These are phyloP conservation scores for Penicillium bovifimosum DNA, from an alignment of 495 filamentous ascomycete species.

Conservation along the genomic window DNA sequence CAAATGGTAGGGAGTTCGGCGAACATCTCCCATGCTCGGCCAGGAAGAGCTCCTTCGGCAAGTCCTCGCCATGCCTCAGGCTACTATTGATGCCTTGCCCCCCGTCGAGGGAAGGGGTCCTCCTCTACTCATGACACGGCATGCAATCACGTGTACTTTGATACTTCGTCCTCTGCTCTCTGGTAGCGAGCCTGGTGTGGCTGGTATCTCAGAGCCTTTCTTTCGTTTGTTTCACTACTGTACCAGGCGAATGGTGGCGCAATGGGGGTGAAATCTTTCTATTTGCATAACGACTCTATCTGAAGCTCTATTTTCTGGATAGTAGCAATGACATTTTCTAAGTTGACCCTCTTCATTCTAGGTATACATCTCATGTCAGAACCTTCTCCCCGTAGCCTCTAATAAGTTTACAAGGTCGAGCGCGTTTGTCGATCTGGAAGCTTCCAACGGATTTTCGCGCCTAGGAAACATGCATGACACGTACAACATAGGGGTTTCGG, in stretches of 20 bases:
- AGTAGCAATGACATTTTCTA: neutral
- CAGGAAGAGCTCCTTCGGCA: conserved; percentile 67
- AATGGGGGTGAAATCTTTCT: conserved; percentile 1
- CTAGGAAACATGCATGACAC: too few species aligned
- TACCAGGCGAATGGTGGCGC: conserved; percentile 9
- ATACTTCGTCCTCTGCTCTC: neutral
- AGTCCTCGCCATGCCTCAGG: conserved; percentile 68
- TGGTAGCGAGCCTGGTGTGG: neutral
- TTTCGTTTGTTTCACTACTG: neutral
- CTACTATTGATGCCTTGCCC: conserved; percentile 68
- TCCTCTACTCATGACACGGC: neutral
- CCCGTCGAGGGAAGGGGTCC: conserved; percentile 55
- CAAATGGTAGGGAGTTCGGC: conserved; percentile 9
- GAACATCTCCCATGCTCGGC: conserved; percentile 39
- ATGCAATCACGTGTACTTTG: neutral
- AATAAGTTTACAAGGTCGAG: too few species aligned
- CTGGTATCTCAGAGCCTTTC: neutral
- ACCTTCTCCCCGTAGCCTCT: too few species aligned
- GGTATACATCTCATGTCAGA: too few species aligned
- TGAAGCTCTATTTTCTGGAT: neutral
- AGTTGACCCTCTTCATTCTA: too few species aligned
- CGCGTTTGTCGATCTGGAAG: too few species aligned
- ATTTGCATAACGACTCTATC: conserved; percentile 2
- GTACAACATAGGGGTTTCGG: too few species aligned
- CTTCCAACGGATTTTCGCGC: too few species aligned